Evolutionary conservation across 129 eudicot genomes (phyloP), one percentile per base, ranked within the genome.

Genomic region (Flaveria bidentis): DNA sequence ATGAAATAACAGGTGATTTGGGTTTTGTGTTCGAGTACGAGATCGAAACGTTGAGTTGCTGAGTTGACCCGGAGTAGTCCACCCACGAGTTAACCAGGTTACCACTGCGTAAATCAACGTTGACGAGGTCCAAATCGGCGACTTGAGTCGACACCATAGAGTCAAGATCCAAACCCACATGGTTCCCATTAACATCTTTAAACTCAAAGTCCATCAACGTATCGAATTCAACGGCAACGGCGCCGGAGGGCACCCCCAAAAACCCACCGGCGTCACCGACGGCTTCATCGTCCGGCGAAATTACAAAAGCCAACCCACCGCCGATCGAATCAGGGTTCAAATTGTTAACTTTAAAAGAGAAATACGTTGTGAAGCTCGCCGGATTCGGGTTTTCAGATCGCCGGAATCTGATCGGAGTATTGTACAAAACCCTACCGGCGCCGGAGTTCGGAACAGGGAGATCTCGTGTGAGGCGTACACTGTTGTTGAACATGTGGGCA

Each of bases 371-470:
- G 82, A 93, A 93, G 57, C 92, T 90, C 67, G 87, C 89, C 83
- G 84, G 91, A 83, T 15, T 44, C 2, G 51, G 58, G 58, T 9
- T 50, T 7, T 82, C 92, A 1, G 90, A 78, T 30, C 45, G 90
- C 78, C 89, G 90, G 89, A 93, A 82, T 11, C 30, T 68, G 69
- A 93, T 75, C 17, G 98, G 98, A 12, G 82, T 86, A 9, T 89
- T 80, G 78, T 86, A 93, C 14, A 90, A 30, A 16, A 83, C 89
- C 65, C 76, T 76, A 1, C 98, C 98, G 83, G 97, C 87, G 65
- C 97, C 97, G 79, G 98, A 93, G 72, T 88, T 83, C 0, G 98
- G 98, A 5, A 93, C 97, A 28, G 92, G 81, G 79, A 93, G 91
- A 76, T 93, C 98, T 13, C 84, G 71, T 0, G 97, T 90, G 80